phyloP scores from a whole-genome alignment of 306 rosid genomes.

The Sesbania bispinosa region DNA sequence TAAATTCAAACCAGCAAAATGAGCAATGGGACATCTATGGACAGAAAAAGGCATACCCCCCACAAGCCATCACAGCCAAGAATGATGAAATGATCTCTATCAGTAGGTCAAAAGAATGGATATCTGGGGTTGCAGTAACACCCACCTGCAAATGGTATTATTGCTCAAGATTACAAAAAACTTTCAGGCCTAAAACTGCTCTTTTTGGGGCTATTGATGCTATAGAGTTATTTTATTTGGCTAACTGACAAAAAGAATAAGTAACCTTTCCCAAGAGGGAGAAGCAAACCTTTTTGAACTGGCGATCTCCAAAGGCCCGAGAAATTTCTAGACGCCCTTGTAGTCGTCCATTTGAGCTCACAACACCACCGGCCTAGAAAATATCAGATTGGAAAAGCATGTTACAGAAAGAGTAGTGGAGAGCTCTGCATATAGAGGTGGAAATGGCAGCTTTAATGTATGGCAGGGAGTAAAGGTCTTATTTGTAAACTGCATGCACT shows the following conservation, averaged over 20 bases:
- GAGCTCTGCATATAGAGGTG: not conserved
- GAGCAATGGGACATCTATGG: not conserved
- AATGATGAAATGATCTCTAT: constrained; percentile 78
- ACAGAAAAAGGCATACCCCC: constrained; percentile 58
- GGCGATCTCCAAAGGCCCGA: constrained; percentile 88
- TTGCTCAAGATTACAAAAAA: constrained; percentile 13
- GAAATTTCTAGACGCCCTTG: constrained; percentile 94
- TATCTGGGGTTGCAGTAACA: constrained; percentile 71
- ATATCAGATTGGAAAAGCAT: not conserved
- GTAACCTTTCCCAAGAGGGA: not conserved
- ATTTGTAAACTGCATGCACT: constrained; percentile 2
- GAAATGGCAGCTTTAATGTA: constrained; percentile 6
- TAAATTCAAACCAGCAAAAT: constrained; percentile 21
- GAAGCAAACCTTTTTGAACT: constrained; percentile 72
- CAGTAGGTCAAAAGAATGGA: constrained; percentile 78
- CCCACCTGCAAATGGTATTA: constrained; percentile 64
- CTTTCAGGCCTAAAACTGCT: not conserved
- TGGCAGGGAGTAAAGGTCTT: not conserved
- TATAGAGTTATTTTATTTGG: not conserved
- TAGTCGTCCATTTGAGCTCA: constrained; percentile 79
- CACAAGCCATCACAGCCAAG: constrained; percentile 97
- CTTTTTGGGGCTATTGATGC: not conserved
- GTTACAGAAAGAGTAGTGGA: not conserved
- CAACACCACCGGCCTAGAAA: constrained; percentile 74
- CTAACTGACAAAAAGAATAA: not conserved